Percentiles rank a stretch among this genome's conserved stretches.
phyloP scores from a whole-genome alignment of 768 basidiomycete species.

The Filobasidium floriforme region DNA sequence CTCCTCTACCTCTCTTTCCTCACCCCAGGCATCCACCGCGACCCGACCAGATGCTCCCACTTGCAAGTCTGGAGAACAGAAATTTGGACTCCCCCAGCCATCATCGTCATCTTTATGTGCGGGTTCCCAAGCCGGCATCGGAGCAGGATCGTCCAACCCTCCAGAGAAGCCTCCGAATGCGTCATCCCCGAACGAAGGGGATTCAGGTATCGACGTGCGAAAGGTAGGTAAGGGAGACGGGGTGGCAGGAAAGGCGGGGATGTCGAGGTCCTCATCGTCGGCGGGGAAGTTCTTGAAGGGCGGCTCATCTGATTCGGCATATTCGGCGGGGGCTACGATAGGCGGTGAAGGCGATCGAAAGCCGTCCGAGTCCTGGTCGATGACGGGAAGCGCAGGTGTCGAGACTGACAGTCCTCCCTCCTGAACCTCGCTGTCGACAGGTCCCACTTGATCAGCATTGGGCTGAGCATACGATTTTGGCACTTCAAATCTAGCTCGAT shows the following conservation, averaged over 20 bases:
- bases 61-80: neutral
- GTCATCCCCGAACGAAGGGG: conserved; percentile 13
- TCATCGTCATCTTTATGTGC: conserved; percentile 12
- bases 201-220: neutral
- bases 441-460: no score
- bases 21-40: conserved; percentile 8
- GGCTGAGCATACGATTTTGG: no score
- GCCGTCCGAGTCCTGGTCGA: no score
- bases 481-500: no score
- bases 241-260: neutral
- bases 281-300: neutral
- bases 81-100: neutral
- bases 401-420: no score
- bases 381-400: no score
- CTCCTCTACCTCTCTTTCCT: conserved; percentile 2
- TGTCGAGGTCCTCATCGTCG: neutral
- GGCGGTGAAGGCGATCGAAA: no score
- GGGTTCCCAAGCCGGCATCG: conserved; percentile 4
- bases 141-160: neutral
- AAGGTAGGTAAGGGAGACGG: neutral
- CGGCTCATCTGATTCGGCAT: no score
- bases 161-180: conserved; percentile 18
- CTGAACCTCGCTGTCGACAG: no score
- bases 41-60: neutral
- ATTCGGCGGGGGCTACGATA: no score